phyloP scores from a whole-genome alignment of 805 yeast species.

The Metschnikowia gruessii region DNA sequence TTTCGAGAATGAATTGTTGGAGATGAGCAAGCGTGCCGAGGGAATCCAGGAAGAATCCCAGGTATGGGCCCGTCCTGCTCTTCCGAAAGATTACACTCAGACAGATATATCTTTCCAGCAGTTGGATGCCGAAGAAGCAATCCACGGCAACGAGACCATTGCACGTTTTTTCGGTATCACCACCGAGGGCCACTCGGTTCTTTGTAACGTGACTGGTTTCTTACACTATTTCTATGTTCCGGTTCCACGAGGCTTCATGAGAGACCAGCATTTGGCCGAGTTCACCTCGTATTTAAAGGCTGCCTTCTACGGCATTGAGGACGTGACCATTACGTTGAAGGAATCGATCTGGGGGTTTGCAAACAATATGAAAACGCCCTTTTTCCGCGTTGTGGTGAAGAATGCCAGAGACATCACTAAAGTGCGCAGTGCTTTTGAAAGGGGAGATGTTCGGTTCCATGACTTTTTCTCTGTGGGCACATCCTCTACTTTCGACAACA shows the following conservation, averaged over 20 bases:
- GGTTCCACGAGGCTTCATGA: conserved; percentile 73
- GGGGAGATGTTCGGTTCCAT: conserved; percentile 68
- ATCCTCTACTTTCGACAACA: conserved; percentile 81
- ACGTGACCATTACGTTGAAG: conserved; percentile 62
- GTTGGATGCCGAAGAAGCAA: conserved; percentile 87
- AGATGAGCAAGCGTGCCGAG: conserved; percentile 20
- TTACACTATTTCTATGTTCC: conserved; percentile 89
- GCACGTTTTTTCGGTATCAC: conserved; percentile 94
- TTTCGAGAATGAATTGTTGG: conserved; percentile 20
- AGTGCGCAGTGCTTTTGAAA: conserved; percentile 77
- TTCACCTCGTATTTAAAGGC: conserved; percentile 47
- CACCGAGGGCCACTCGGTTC: conserved; percentile 77
- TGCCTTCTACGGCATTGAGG: conserved; percentile 56
- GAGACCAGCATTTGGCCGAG: conserved; percentile 47
- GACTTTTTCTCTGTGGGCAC: conserved; percentile 55
- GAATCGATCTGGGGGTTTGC: conserved; percentile 94
- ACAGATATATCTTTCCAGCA: conserved; percentile 79
- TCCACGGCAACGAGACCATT: conserved; percentile 52
- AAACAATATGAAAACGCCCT: conserved; percentile 74
- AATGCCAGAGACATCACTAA: conserved; percentile 66
- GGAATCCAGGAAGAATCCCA: conserved; percentile 36
- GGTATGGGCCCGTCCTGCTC: conserved; percentile 53
- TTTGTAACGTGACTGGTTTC: conserved; percentile 88
- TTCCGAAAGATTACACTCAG: conserved; percentile 44
- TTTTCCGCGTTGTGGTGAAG: conserved; percentile 66